Conservation (phyloP, 2,329 filamentous ascomycete species). For the Ilyonectria sp. region DNA sequence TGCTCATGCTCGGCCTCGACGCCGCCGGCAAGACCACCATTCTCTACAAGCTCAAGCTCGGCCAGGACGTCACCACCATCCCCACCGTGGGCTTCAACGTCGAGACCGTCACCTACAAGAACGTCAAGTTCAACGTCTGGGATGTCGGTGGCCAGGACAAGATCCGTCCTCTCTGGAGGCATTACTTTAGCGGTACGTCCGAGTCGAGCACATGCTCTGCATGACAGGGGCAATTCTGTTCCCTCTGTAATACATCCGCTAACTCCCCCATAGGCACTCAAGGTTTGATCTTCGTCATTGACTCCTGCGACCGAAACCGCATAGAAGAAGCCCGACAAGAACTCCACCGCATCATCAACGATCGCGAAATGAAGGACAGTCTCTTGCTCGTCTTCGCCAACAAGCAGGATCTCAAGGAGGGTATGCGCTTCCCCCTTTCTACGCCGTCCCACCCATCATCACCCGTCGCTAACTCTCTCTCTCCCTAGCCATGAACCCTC, state of each 20-base stretch:
- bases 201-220: background rate
- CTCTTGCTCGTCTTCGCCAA: slow-evolving; percentile 97
- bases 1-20: slow-evolving; percentile 98
- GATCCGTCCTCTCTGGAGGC: slow-evolving; percentile 96
- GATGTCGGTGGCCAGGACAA: slow-evolving; percentile 99
- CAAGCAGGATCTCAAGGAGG: slow-evolving; percentile 94
- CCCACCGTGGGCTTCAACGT: slow-evolving; percentile 99
- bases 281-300: slow-evolving; percentile 98
- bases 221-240: background rate
- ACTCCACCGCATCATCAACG: slow-evolving; percentile 96
- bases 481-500: slow-evolving; percentile 79
- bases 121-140: slow-evolving; percentile 99
- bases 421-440: slow-evolving; percentile 61
- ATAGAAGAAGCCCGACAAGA: slow-evolving; percentile 95
- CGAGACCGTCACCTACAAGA: slow-evolving; percentile 98
- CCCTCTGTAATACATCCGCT: slow-evolving; percentile 22
- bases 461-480: slow-evolving; percentile 9
- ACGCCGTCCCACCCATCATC: background rate
- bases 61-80: slow-evolving; percentile 98
- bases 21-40: slow-evolving; percentile 99
- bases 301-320: slow-evolving; percentile 91
- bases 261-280: slow-evolving; percentile 80
- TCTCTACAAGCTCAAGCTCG: slow-evolving; percentile 98
- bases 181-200: slow-evolving; percentile 86
- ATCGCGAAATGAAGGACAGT: slow-evolving; percentile 97